Conservation (phyloP, 768 basidiomycete genomes). For the Amanita fuliginea region DNA sequence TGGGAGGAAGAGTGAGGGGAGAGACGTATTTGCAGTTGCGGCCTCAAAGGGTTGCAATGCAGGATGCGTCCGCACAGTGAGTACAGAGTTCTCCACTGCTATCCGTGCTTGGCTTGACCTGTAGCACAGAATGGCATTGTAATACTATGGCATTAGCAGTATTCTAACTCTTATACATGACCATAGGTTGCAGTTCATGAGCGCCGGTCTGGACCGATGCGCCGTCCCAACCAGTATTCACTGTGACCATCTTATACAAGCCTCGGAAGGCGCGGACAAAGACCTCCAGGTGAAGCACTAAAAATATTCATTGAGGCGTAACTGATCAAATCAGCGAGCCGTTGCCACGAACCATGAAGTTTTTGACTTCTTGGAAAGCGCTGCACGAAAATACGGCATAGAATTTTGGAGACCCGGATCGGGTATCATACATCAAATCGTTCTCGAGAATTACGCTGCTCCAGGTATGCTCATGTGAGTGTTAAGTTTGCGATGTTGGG, state of each 20-base stretch:
- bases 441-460: conserved; percentile 94
- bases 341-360: conserved; percentile 90
- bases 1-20: conserved; percentile 65
- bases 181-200: conserved; percentile 90
- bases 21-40: conserved; percentile 82
- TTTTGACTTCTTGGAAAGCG: conserved; percentile 93
- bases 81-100: conserved; percentile 17
- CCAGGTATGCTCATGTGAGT: conserved; percentile 86
- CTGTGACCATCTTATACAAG: conserved; percentile 97
- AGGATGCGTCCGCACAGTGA: conserved; percentile 86
- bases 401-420: conserved; percentile 99
- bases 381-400: conserved; percentile 84
- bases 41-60: conserved; percentile 96
- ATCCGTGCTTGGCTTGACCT: conserved; percentile 8
- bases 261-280: conserved; percentile 73
- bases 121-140: conserved; percentile 68
- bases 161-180: conserved; percentile 1
- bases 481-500: background rate
- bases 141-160: conserved; percentile 16
- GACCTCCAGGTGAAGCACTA: conserved; percentile 60
- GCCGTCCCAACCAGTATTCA: conserved; percentile 91
- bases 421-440: conserved; percentile 95
- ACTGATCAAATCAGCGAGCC: conserved; percentile 42
- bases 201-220: conserved; percentile 74
- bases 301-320: conserved; percentile 1